Evolutionary conservation across 2,329 filamentous ascomycete genomes (phyloP), one percentile per base, ranked within the genome.

Genomic region (Ascochyta viciae-villosae): DNA sequence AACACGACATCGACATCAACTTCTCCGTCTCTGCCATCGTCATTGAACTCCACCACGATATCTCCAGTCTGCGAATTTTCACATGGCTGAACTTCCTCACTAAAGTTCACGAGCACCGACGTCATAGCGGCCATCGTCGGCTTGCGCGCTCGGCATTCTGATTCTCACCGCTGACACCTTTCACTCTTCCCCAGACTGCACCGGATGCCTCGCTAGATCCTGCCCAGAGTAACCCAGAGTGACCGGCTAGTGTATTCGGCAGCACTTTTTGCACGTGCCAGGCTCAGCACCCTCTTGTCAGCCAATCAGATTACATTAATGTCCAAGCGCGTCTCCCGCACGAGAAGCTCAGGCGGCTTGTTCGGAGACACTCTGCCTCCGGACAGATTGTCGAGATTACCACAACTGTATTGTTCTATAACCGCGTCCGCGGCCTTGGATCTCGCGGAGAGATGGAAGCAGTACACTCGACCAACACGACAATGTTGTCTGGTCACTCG

Each of bases 81-180:
- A 19, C 22, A 31, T 22, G 15, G 22, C 33, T 41, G 44, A 48
- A 57, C 44, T 49, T 57, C 54, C 31, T 57, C 54, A 52, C 10
- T 39, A 27, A 16, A 16, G 40, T 45, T 40, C 27, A 27, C 13
- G 34, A 37, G 10, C 22, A 40, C 4, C 29, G 54, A 57, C 54
- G 54, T 57, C 49, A 57, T 53, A 5, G 27, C 48, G 48, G 23
- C 26, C 43, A 29, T n/a, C 33, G 26, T 49, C 54, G 54, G 54
- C 44, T 15, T 53, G 24, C 23, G 15, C 23, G 6, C 27, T 57
- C 54, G 49, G 54, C 48, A 40, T 22, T 31, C 12, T 27, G n/a
- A 48, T 22, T 38, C 29, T 41, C 43, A 39, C 26, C 31, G 19
- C 44, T 49, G 27, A 44, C 22, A 49, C 33, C 42, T 22, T 46